Conservation (phyloP, 2,329 filamentous ascomycete genomes). For the Fonsecaea pedrosoi region DNA sequence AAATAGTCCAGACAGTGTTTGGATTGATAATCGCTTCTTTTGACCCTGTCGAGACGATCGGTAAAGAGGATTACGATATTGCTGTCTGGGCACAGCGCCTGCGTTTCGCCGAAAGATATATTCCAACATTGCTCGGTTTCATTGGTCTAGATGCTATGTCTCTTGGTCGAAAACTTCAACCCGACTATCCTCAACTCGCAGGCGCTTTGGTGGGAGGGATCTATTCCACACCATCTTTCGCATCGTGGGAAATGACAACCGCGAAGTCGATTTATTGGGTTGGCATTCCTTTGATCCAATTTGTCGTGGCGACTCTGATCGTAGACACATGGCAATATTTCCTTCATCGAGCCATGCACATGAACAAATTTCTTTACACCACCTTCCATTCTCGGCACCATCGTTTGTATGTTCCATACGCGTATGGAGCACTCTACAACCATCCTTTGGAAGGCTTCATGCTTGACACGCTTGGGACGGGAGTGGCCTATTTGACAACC, state of each 20-base stretch:
- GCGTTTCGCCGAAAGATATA: constrained; percentile 75
- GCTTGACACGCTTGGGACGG: constrained; percentile 87
- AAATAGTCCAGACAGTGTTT: constrained; percentile 82
- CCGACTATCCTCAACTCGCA: constrained; percentile 74
- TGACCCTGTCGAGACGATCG: constrained; percentile 75
- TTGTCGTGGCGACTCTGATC: constrained; percentile 73
- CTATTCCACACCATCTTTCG: constrained; percentile 78
- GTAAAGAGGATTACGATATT: constrained; percentile 83
- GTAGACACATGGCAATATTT: constrained; percentile 99
- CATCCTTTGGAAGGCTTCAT: constrained; percentile 94
- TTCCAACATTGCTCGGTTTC: constrained; percentile 73
- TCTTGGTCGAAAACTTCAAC: constrained; percentile 76
- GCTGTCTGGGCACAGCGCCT: constrained; percentile 88
- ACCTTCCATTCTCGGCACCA: constrained; percentile 95
- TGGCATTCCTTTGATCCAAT: constrained; percentile 77
- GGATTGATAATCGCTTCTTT: constrained; percentile 71
- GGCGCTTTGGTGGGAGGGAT: constrained; percentile 78
- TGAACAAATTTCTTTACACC: constrained; percentile 87
- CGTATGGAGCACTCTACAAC: constrained; percentile 96
- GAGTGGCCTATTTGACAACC: constrained; percentile 79
- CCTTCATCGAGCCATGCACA: constrained; percentile 92
- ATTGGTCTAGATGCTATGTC: constrained; percentile 77
- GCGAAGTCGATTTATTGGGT: constrained; percentile 83
- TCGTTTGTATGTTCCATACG: constrained; percentile 95
- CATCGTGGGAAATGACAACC: constrained; percentile 76